Conservation (phyloP, 2,329 filamentous ascomycete genomes). For the Clonostachys sp. region DNA sequence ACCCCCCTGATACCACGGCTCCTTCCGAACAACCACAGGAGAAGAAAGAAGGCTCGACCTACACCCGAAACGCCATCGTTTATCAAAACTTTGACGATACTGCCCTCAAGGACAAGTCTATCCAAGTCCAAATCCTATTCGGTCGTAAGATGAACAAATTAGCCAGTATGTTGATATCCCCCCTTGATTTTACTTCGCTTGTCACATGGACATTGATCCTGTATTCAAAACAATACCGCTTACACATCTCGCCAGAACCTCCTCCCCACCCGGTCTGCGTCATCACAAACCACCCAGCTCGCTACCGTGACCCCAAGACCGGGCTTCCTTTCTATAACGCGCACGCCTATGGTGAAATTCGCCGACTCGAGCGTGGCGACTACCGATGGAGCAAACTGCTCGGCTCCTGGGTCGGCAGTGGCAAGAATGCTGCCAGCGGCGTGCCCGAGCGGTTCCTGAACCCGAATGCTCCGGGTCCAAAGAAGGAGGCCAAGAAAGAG, state of each 20-base stretch:
- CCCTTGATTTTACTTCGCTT: not conserved
- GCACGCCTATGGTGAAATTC: constrained; percentile 78
- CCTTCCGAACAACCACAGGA: constrained; percentile 8
- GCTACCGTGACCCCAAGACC: constrained; percentile 81
- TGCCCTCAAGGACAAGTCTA: constrained; percentile 48
- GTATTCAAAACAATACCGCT: constrained; percentile 3
- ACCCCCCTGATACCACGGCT: constrained; percentile 4
- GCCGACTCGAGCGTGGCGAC: constrained; percentile 65
- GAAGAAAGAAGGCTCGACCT: constrained; percentile 20
- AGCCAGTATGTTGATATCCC: constrained; percentile 35
- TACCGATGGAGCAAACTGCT: constrained; percentile 80
- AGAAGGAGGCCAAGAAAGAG: constrained; percentile 8
- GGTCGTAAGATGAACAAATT: constrained; percentile 54
- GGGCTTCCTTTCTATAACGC: constrained; percentile 77
- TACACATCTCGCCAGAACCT: constrained; percentile 32
- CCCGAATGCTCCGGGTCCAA: constrained; percentile 15
- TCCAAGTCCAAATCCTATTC: constrained; percentile 56
- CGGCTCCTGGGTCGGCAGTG: constrained; percentile 77
- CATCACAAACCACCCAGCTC: constrained; percentile 77
- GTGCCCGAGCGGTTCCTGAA: constrained; percentile 73
- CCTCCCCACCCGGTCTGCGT: constrained; percentile 59
- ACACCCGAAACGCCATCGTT: constrained; percentile 54
- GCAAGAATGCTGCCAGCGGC: constrained; percentile 60
- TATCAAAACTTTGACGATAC: constrained; percentile 56
- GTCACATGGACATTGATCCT: not conserved